Percentiles rank a stretch among this genome's conserved stretches.
These are phyloP conservation scores for Aspergillus campestris DNA, from an alignment of 495 filamentous ascomycete species.

Conservation along the genomic window DNA sequence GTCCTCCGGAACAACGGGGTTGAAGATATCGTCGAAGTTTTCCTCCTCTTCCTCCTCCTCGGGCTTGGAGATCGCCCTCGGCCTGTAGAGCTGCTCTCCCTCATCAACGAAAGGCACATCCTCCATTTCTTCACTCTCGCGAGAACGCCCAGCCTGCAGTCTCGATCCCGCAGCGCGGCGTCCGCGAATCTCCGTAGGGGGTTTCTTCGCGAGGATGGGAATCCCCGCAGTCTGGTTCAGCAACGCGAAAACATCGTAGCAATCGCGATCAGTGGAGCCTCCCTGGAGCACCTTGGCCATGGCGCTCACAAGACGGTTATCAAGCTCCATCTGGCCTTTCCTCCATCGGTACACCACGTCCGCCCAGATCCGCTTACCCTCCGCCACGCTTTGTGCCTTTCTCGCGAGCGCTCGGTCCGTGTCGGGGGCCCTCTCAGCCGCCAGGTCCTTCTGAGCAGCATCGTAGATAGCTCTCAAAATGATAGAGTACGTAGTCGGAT, in stretches of 20 bases:
- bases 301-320: constrained; percentile 62
- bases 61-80: constrained; percentile 3
- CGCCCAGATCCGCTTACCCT: constrained; percentile 70
- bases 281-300: constrained; percentile 68
- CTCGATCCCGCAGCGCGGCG: not conserved
- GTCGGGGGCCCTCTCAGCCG: constrained; percentile 17
- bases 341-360: constrained; percentile 68
- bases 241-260: constrained; percentile 61
- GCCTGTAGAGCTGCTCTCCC: constrained; percentile 7
- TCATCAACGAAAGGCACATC: constrained; percentile 31
- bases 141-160: not conserved
- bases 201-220: constrained; percentile 32
- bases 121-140: constrained; percentile 3
- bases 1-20: constrained; percentile 15
- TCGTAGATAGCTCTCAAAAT: constrained; percentile 64
- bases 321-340: constrained; percentile 55
- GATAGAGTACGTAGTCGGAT: constrained; percentile 66
- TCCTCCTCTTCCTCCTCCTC: constrained; percentile 21
- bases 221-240: constrained; percentile 71
- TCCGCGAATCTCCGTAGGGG: not conserved
- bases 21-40: constrained; percentile 29
- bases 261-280: constrained; percentile 48
- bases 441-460: constrained; percentile 18
- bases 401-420: constrained; percentile 28
- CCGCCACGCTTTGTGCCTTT: constrained; percentile 31